Conservation (phyloP, 306 rosid species). For the Cyclanthera cordifolia region DNA sequence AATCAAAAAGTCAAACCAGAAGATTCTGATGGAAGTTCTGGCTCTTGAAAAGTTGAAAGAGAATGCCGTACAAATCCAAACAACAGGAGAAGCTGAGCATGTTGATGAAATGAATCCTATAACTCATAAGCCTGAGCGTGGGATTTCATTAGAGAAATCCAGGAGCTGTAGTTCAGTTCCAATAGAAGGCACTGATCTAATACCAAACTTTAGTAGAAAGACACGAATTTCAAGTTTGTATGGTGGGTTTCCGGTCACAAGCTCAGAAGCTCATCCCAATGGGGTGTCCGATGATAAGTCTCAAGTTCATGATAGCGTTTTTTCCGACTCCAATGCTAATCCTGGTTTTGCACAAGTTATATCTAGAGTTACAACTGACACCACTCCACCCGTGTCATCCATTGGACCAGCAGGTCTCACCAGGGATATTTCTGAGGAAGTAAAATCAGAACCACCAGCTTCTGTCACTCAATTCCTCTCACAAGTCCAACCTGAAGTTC, state of each 20-base stretch:
- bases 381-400: slow-evolving; percentile 35
- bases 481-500: slow-evolving; percentile 46
- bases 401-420: slow-evolving; percentile 38
- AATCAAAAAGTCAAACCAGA: slow-evolving; percentile 51
- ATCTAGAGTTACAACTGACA: slow-evolving; percentile 27
- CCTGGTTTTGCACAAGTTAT: neutral
- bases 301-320: neutral
- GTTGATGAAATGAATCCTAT: slow-evolving; percentile 59
- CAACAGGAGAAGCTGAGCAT: slow-evolving; percentile 57
- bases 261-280: slow-evolving; percentile 1
- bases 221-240: slow-evolving; percentile 87
- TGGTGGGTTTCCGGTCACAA: neutral
- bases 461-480: slow-evolving; percentile 4
- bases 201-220: slow-evolving; percentile 76
- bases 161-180: slow-evolving; percentile 58
- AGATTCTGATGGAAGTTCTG: slow-evolving; percentile 79
- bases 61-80: slow-evolving; percentile 66
- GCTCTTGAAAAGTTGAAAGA: slow-evolving; percentile 84
- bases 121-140: slow-evolving; percentile 51
- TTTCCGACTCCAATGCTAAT: neutral
- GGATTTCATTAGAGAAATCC: slow-evolving; percentile 49
- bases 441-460: slow-evolving; percentile 29
- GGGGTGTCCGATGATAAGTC: neutral
- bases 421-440: slow-evolving; percentile 42
- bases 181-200: slow-evolving; percentile 62